Evolutionary conservation across 805 yeast species (phyloP).

Genomic region (Spathaspora arborariae): DNA sequence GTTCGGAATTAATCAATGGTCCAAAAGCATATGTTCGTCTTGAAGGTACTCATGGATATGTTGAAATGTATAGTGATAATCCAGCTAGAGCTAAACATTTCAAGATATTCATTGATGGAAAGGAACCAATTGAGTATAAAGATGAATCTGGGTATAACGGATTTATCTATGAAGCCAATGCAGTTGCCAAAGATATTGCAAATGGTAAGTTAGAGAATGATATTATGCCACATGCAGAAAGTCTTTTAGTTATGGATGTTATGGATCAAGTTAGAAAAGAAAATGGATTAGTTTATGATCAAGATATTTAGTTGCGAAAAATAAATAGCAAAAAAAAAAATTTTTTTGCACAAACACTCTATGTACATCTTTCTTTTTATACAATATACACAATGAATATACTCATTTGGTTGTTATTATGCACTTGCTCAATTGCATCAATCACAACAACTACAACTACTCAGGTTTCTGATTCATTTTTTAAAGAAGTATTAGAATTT

Average conservation of each 20-base stretch:
- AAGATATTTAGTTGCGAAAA: conserved; percentile 4
- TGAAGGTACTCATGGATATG: conserved; percentile 31
- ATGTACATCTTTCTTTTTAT: neutral
- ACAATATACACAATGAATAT: neutral
- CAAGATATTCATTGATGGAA: conserved; percentile 29
- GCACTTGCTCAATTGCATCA: neutral
- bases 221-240: conserved; percentile 42
- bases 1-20: conserved; percentile 23
- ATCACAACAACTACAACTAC: neutral
- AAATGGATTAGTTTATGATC: conserved; percentile 27
- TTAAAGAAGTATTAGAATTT: conserved; percentile 6
- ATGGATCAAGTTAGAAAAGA: conserved; percentile 46
- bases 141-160: conserved; percentile 43
- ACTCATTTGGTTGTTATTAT: neutral
- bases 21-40: conserved; percentile 27
- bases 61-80: conserved; percentile 27
- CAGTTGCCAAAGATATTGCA: conserved; percentile 43
- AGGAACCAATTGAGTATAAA: conserved; percentile 22
- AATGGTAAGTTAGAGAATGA: conserved; percentile 35
- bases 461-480: conserved; percentile 2
- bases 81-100: conserved; percentile 31
- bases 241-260: conserved; percentile 42
- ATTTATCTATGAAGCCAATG: conserved; percentile 54
- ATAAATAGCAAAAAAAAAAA: neutral
- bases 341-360: neutral